Evolutionary conservation across 306 rosid genomes (phyloP), one percentile per base, ranked within the genome.

Genomic region (Crotalaria pallida): DNA sequence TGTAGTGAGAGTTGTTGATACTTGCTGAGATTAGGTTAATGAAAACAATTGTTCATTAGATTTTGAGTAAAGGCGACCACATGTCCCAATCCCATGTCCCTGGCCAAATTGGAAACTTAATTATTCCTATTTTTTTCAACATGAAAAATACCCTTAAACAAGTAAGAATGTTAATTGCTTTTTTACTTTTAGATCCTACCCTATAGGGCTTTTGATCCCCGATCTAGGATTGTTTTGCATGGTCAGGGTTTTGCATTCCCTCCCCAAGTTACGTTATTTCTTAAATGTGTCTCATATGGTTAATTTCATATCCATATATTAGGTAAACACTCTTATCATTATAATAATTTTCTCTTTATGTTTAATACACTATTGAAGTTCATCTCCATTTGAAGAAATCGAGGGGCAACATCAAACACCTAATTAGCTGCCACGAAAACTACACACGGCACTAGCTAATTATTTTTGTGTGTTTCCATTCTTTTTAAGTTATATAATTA

Each of bases 41-140:
- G 89, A 88, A 82, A 84, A 71, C 86, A 84, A 58, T 70, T 18
- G 89, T 69, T 71, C 59, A 72, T 76, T 80, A 51, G 81, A 69
- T 83, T 83, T 56, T 31, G 79, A 81, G 85, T 82, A 62, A 71
- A 78, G 86, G 61, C 31, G 22, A 65, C 43, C 78, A 71, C 59
- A 61, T 73, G 68, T 79, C 78, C 69, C 52, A 66, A 62, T 75
- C 74, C 52, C 9, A 69, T 63, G 56, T 58, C 58, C 36, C 22
- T 23, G 9, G 19, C 45, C 79, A 50, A 19, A 36, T 26, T 51
- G 48, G 34, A 49, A 70, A 51, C 26, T 13, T n/a, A 19, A 63
- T 66, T 60, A 40, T 59, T 36, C 0, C 10, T 22, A 2, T 55
- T 24, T 17, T 51, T 27, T 36, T 26, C 64, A 26, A 1, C 12